A percentile compares a stretch with the other conserved stretches of the same genome.
Conservation (phyloP, 805 yeast species). For the Candida incommunis region DNA sequence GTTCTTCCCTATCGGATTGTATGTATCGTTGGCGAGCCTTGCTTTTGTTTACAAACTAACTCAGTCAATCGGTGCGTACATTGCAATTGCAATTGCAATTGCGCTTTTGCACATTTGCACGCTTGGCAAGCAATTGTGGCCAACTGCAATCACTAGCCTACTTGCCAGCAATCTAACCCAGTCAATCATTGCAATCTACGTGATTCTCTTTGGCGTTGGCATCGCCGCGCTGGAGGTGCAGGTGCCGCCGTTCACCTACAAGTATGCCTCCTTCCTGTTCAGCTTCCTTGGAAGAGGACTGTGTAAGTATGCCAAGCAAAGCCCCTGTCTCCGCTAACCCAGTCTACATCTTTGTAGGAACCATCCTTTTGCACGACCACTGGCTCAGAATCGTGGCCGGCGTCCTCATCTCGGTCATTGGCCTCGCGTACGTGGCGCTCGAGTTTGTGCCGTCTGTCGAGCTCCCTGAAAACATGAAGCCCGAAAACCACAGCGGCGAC, state of each 20-base stretch:
- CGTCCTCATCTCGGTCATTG: conserved; percentile 42
- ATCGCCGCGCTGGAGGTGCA: conserved; percentile 28
- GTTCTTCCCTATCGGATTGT: conserved; percentile 18
- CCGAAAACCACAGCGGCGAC: conserved; percentile 25
- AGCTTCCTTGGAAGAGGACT: conserved; percentile 65
- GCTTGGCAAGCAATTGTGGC: too few relatives aligned
- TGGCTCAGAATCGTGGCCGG: conserved; percentile 45
- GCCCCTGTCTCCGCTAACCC: conserved; percentile 1
- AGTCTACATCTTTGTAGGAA: conserved; percentile 40
- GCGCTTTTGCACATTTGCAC: too few relatives aligned
- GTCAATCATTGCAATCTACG: conserved; percentile 19
- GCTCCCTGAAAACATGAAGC: conserved; percentile 71
- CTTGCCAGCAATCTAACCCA: conserved; percentile 3
- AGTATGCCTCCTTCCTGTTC: conserved; percentile 38
- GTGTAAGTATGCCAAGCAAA: conserved; percentile 26
- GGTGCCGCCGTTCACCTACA: conserved; percentile 35
- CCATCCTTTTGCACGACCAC: conserved; percentile 36
- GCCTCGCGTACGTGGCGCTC: conserved; percentile 42
- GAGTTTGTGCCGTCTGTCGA: conserved; percentile 64
- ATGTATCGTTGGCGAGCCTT: conserved; percentile 4
- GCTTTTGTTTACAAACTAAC: neutral
- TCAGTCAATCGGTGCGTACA: conserved; percentile 12
- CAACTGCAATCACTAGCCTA: too few relatives aligned
- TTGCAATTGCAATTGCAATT: too few relatives aligned
- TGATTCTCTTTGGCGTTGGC: conserved; percentile 19